Percentiles rank a stretch among this genome's conserved stretches.
Conservation (phyloP, 202 grass and related monocot genomes). For the Setaria viridis region DNA sequence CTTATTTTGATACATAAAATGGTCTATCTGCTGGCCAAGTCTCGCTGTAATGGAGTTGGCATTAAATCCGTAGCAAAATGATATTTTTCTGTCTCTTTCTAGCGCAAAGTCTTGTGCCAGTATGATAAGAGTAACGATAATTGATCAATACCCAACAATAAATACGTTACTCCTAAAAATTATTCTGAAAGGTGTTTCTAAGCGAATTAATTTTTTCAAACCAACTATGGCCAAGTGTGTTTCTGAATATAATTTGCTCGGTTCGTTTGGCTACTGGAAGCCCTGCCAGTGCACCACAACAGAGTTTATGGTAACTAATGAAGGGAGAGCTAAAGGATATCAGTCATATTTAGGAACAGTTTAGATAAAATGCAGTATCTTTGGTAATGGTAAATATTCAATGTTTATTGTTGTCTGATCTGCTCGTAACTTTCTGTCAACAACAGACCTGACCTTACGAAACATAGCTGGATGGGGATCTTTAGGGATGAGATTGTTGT, state of each 20-base stretch:
- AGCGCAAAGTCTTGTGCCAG: neutral
- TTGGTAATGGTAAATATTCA: neutral
- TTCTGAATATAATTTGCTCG: constrained; percentile 19
- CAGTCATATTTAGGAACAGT: neutral
- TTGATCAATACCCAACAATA: neutral
- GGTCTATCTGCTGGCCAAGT: neutral
- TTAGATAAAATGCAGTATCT: neutral
- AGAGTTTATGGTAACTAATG: constrained; percentile 3
- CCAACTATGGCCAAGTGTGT: neutral
- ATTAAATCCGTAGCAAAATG: neutral
- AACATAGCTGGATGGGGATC: neutral
- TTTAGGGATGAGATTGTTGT: neutral
- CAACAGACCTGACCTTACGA: neutral
- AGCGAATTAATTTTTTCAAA: neutral
- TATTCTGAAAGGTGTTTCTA: neutral
- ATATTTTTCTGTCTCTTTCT: neutral
- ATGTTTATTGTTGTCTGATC: neutral
- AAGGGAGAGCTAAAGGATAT: constrained; percentile 26
- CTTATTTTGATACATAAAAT: neutral
- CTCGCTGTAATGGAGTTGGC: neutral
- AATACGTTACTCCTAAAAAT: neutral
- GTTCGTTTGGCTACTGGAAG: constrained; percentile 10
- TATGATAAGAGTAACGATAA: neutral
- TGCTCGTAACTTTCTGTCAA: neutral
- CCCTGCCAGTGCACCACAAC: neutral